Base-by-base conservation (phyloP, 495 filamentous ascomycete genomes). In the Cudoniella acicularis region DNA sequence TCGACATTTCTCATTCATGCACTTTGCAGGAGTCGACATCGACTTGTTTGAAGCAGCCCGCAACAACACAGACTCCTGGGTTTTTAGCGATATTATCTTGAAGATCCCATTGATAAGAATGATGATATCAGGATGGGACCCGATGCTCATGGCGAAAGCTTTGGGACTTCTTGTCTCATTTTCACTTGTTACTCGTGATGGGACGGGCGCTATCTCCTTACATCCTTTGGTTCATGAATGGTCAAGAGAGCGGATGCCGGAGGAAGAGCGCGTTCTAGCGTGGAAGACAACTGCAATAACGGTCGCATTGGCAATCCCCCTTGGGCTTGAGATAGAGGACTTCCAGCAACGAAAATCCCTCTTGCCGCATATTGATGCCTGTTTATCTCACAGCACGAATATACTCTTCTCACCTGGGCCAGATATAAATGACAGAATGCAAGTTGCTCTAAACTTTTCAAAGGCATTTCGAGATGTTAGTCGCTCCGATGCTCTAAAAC, bases 141-240 rank as follows among this genome's bases (percentile, higher is more conserved):
- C 42, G 47, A 42, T 54, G 63, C 20, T 62, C 1, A 46, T 57
- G 40, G 49, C 30, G 1, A 54, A 41, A 46, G 61, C 72, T 10
- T 22, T 73, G 40, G 49, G 49, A 42, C 40, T 64, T 16, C 56
- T 69, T 16, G 55, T 47, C 18, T 54, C 66, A 13, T 62, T 67
- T 41, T 73, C 57, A 2, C 55, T 70, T 10, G 57, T 68, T 45
- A 61, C 63, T 10, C 45, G 63, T 16, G 64, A 68, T 21, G 20
- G 56, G 3, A 45, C 24, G 1, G 57, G 57, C 17, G 18, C 49
- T 16, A 69, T 68, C 25, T 69, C 71, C 0, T 64, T 73, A 52
- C 72, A 75, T 59, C 72, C 70, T 4, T 57, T 73, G 18, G 66
- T 73, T 2, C 72, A 75, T 55, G 40, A 57, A 53, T 75, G 71